phyloP scores from a whole-genome alignment of 371 early-diverging fungal species.

The Apophysomyces elegans region DNA sequence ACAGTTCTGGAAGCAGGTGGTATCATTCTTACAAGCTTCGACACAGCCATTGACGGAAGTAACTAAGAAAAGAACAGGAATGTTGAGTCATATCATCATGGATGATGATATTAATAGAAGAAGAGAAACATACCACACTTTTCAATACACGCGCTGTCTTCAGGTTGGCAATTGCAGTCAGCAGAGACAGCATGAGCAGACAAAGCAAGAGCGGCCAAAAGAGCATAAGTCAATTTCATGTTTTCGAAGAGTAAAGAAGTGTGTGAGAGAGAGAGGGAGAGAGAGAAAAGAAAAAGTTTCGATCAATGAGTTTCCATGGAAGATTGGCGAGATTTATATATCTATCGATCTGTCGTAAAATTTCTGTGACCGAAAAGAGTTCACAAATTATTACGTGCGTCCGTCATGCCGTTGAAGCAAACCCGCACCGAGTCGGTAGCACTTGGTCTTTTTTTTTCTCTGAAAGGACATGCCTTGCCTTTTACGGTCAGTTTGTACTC shows the following conservation, averaged over 20 bases:
- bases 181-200: constrained; percentile 6
- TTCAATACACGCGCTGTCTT: constrained; percentile 15
- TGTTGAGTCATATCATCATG: too few relatives aligned
- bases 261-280: not conserved
- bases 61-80: constrained; percentile 3
- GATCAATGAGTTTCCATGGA: too few relatives aligned
- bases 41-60: constrained; percentile 20
- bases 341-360: not conserved
- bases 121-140: constrained; percentile 16
- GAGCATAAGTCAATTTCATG: constrained; percentile 20
- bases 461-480: not conserved
- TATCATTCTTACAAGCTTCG: constrained; percentile 13
- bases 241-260: not conserved
- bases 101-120: too few relatives aligned
- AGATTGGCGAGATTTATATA: not conserved
- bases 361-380: not conserved
- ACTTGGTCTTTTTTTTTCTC: not conserved
- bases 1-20: constrained; percentile 15
- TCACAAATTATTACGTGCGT: not conserved
- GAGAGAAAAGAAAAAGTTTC: not conserved
- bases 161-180: constrained; percentile 17
- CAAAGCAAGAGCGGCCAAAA: constrained; percentile 15
- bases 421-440: constrained; percentile 1
- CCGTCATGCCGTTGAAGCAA: constrained; percentile 6
- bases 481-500: constrained; percentile 1